phyloP scores from a whole-genome alignment of 2,329 filamentous ascomycete species.

The Tolypocladium amazonense region DNA sequence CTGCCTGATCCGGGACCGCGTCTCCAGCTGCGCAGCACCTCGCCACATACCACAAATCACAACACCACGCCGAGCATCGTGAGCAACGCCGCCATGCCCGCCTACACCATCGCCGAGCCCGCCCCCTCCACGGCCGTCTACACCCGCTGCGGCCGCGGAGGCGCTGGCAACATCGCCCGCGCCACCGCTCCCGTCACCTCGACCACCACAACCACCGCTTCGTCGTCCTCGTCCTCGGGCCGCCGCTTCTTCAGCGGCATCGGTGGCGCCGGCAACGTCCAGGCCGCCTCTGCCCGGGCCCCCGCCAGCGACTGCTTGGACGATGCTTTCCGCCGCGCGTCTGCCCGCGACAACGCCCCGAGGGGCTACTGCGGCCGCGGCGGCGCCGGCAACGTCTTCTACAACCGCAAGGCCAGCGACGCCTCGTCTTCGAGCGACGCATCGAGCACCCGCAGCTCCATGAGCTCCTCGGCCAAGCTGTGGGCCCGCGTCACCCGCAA shows the following conservation, averaged over 20 bases:
- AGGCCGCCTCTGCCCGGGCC: conserved; percentile 32
- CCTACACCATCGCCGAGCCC: neutral
- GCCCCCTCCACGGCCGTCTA: neutral
- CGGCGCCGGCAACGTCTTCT: conserved; percentile 55
- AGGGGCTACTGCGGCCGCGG: conserved; percentile 57
- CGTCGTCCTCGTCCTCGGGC: conserved; percentile 19
- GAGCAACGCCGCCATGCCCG: neutral
- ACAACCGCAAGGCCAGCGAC: conserved; percentile 37
- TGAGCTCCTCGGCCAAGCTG: conserved; percentile 19
- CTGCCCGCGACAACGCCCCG: conserved; percentile 26
- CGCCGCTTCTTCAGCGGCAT: conserved; percentile 54
- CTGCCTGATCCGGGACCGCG: neutral
- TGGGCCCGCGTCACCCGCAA: conserved; percentile 23
- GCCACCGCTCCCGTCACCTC: conserved; percentile 28
- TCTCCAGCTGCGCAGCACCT: neutral
- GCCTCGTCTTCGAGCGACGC: conserved; percentile 13
- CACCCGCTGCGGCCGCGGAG: conserved; percentile 40
- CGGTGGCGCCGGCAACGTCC: conserved; percentile 55
- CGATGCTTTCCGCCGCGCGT: conserved; percentile 32
- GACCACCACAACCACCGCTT: conserved; percentile 35
- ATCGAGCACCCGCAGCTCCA: conserved; percentile 27
- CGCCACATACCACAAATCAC: neutral
- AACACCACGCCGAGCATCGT: neutral
- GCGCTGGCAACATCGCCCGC: conserved; percentile 43
- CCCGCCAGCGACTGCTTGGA: conserved; percentile 35